Evolutionary conservation across 2,329 filamentous ascomycete species (phyloP).

Genomic region (Apiospora pterosperma): DNA sequence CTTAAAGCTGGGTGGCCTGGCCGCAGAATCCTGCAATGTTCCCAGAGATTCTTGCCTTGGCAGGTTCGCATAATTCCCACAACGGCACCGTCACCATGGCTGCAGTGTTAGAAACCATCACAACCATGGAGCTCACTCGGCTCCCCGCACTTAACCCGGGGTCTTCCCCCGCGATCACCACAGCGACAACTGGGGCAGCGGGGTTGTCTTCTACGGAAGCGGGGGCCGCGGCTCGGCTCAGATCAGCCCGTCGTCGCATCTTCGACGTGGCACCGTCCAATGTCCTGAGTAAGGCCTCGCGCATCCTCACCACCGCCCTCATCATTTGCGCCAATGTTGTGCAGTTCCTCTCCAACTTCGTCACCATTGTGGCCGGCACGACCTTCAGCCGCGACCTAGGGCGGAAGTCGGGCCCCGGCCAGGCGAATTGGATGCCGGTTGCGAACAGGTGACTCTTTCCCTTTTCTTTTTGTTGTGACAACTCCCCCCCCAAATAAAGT

Average conservation of each 20-base stretch:
- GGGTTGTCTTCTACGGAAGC: not conserved
- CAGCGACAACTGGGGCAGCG: not conserved
- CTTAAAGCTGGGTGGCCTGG: not conserved
- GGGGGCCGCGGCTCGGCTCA: not conserved
- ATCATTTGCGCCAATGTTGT: slow-evolving; percentile 15
- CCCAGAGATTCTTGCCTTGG: not conserved
- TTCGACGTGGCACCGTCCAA: slow-evolving; percentile 15
- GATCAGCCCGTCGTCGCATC: slow-evolving; percentile 8
- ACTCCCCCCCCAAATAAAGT: too few species aligned
- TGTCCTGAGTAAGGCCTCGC: slow-evolving; percentile 9
- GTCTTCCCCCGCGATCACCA: not conserved
- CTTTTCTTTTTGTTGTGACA: not conserved
- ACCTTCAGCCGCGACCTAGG: slow-evolving; percentile 24
- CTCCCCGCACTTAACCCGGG: not conserved
- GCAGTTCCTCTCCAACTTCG: slow-evolving; percentile 26
- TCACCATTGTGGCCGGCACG: slow-evolving; percentile 26
- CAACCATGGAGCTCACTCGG: not conserved
- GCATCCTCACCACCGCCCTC: slow-evolving; percentile 11
- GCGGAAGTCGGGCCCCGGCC: slow-evolving; percentile 22
- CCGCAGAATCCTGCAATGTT: not conserved
- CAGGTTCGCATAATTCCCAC: not conserved
- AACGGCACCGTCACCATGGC: not conserved
- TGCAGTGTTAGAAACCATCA: not conserved
- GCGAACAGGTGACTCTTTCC: slow-evolving; percentile 29
- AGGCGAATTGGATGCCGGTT: slow-evolving; percentile 37